phyloP scores from a whole-genome alignment of 306 rosid species.

The Castanospermum australe region DNA sequence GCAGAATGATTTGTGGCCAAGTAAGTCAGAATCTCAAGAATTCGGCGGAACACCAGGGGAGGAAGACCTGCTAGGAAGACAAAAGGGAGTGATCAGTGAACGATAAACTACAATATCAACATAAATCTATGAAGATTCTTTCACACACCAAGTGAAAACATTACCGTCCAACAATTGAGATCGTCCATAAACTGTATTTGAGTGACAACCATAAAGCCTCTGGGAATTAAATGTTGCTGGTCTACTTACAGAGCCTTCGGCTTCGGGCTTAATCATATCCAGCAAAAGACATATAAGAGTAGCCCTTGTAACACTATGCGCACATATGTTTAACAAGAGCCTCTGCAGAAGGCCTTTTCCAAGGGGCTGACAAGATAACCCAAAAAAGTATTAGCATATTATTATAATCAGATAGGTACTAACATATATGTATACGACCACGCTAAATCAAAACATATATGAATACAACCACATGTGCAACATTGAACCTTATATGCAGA shows the following conservation, averaged over 20 bases:
- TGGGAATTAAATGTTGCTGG: slow-evolving; percentile 61
- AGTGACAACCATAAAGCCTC: slow-evolving; percentile 94
- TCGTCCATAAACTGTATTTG: slow-evolving; percentile 91
- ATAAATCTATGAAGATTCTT: slow-evolving; percentile 11
- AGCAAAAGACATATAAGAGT: slow-evolving; percentile 71
- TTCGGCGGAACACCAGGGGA: slow-evolving; percentile 84
- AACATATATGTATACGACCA: too few species aligned
- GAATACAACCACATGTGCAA: not conserved
- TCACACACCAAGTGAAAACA: slow-evolving; percentile 3
- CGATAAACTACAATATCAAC: not conserved
- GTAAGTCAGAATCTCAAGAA: slow-evolving; percentile 80
- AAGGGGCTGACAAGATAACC: slow-evolving; percentile 73
- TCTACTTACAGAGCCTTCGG: slow-evolving; percentile 66
- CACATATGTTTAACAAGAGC: slow-evolving; percentile 87
- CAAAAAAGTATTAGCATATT: slow-evolving; percentile 15
- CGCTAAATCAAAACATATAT: not conserved
- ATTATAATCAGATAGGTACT: slow-evolving; percentile 19
- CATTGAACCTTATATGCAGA: not conserved
- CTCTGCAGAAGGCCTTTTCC: slow-evolving; percentile 98
- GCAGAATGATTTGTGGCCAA: slow-evolving; percentile 89
- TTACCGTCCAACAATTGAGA: slow-evolving; percentile 93
- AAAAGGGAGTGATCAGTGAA: slow-evolving; percentile 29
- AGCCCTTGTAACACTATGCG: slow-evolving; percentile 84
- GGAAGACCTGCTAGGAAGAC: slow-evolving; percentile 77
- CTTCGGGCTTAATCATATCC: slow-evolving; percentile 83